phyloP scores from a whole-genome alignment of 2,329 filamentous ascomycete species.

The Ascocoryne sarcoides region DNA sequence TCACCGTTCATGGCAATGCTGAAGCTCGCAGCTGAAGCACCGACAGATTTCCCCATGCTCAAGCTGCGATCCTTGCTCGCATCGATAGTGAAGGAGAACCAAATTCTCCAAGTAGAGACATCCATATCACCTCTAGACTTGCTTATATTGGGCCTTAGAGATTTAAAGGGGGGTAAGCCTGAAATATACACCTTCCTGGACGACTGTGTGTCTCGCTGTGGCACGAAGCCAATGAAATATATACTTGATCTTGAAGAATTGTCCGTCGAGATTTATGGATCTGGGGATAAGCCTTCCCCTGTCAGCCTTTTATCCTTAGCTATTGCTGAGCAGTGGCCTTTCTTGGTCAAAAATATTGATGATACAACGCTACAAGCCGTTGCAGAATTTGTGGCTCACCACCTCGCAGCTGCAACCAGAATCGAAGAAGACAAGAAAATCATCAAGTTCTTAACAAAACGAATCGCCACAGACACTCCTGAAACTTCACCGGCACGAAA shows the following conservation, averaged over 20 bases:
- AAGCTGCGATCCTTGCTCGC: conserved; percentile 48
- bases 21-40: conserved; percentile 44
- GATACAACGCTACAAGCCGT: conserved; percentile 38
- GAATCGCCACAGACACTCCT: conserved; percentile 32
- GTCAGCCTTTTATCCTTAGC: conserved; percentile 60
- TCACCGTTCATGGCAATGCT: conserved; percentile 69
- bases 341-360: conserved; percentile 45
- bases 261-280: conserved; percentile 30
- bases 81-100: conserved; percentile 54
- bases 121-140: conserved; percentile 37
- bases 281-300: conserved; percentile 27
- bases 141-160: conserved; percentile 33
- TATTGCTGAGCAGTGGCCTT: conserved; percentile 71
- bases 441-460: conserved; percentile 37
- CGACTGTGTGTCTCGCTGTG: conserved; percentile 70
- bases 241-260: conserved; percentile 58
- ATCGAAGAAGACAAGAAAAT: conserved; percentile 41
- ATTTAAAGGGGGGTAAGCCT: conserved; percentile 29
- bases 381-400: conserved; percentile 48
- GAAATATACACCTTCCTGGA: conserved; percentile 65
- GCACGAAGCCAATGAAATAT: conserved; percentile 73
- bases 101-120: conserved; percentile 48
- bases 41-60: conserved; percentile 38
- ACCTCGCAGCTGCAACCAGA: conserved; percentile 46
- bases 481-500: conserved; percentile 29